phyloP scores from a whole-genome alignment of 345 rosid genomes.

The Salix suchowensis region DNA sequence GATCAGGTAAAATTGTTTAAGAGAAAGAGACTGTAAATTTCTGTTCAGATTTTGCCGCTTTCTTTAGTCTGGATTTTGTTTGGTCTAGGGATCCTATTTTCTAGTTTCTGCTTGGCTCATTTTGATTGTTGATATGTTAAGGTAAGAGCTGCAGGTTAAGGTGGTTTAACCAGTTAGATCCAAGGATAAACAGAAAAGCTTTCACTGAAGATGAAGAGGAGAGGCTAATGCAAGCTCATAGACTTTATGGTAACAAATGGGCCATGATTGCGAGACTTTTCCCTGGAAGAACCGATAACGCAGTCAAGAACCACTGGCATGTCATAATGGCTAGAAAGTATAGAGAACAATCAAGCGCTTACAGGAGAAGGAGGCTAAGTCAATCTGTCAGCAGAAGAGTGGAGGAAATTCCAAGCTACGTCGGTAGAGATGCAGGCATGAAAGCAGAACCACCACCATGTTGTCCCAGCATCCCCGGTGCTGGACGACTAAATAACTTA shows the following conservation, averaged over 20 bases:
- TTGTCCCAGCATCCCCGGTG: conserved; percentile 17
- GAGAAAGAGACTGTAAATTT: not conserved
- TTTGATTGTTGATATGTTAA: conserved; percentile 9
- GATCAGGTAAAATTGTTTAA: conserved; percentile 61
- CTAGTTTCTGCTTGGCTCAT: not conserved
- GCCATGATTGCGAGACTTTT: conserved; percentile 96
- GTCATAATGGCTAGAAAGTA: conserved; percentile 95
- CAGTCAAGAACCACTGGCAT: conserved; percentile 99
- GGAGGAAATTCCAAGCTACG: conserved; percentile 31
- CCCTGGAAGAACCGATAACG: conserved; percentile 98
- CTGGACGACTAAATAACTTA: conserved; percentile 12
- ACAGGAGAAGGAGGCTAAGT: conserved; percentile 59
- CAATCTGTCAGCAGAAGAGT: conserved; percentile 33
- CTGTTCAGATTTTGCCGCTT: not conserved
- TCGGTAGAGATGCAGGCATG: conserved; percentile 20
- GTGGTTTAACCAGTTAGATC: conserved; percentile 97
- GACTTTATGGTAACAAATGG: conserved; percentile 96
- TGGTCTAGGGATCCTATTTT: not conserved
- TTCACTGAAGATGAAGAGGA: conserved; percentile 96
- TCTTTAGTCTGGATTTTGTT: not conserved
- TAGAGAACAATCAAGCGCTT: conserved; percentile 78
- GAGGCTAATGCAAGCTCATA: conserved; percentile 87
- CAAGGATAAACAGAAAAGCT: conserved; percentile 85
- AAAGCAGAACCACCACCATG: conserved; percentile 17
- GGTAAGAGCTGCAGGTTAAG: conserved; percentile 95